Evolutionary conservation across 2,329 filamentous ascomycete species (phyloP), one percentile per base, ranked within the genome.

Genomic region (Calonectria multiphialidica): DNA sequence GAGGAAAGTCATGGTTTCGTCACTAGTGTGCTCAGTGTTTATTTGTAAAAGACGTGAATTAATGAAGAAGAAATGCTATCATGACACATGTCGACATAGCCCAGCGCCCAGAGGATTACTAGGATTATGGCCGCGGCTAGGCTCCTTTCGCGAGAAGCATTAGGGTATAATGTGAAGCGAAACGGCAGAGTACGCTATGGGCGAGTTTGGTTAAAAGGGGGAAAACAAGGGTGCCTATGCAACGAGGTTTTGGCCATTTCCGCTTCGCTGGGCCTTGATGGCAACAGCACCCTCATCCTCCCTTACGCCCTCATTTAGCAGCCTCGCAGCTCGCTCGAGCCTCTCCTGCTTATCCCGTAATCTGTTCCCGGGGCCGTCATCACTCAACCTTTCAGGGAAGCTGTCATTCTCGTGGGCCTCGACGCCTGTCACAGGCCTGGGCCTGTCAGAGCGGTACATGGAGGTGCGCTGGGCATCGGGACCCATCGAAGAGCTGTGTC

Each of bases 341-440:
- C 87, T 81, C 47, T 84, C 84, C 62, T 83, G 81, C 70, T 80
- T 84, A 55, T 84, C 81, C 57, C 76, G 78, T 55, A 86, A 74
- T 2, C 80, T 80, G 10, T 78, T 75, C 63, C 76, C 78, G 47
- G 71, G 75, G 12, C 72, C 71, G 8, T 71, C 75, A 49, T 76
- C 75, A 15, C 78, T 75, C 40, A 78, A 78, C 65, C 77, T 81
- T 33, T 80, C 78, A 30, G 77, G 77, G 13, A 76, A 72, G n/a
- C 77, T 77, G 15, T 79, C 77, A 0, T 77, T 74, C n/a, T 74
- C 75, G 28, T 74, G 69, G 2, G 75, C 78, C 23, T 76, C 72
- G 15, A 70, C 77, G 12, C 63, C 66, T 18, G 50, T 67, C 10
- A 57, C 53, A 18, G 55, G 74, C 59, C 69, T 63, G 63, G 40